A percentile compares a stretch with the other conserved stretches of the same genome.
phyloP scores from a whole-genome alignment of 352 stramenopile species.

The Phytophthora macrochlamydospora region DNA sequence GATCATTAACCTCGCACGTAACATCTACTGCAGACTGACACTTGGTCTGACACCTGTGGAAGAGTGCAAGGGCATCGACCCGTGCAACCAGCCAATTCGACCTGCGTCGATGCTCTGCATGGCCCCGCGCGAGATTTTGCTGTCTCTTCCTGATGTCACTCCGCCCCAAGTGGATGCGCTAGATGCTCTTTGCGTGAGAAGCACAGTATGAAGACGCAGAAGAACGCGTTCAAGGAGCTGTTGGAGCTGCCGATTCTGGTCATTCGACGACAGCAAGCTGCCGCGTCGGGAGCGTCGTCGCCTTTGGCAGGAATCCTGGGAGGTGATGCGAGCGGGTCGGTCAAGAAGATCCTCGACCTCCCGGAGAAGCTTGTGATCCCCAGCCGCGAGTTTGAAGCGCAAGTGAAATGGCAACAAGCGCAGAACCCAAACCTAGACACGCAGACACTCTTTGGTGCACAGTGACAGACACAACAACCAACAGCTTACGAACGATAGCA shows the following conservation, averaged over 20 bases:
- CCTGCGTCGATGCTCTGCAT: constrained; percentile 48
- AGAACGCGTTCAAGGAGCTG: constrained; percentile 84
- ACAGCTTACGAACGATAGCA: constrained; percentile 18
- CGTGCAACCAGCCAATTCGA: constrained; percentile 71
- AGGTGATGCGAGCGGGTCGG: constrained; percentile 27
- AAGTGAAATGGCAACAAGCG: constrained; percentile 52
- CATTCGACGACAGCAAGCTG: constrained; percentile 42
- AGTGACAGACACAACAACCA: constrained; percentile 25
- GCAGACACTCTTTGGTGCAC: constrained; percentile 53
- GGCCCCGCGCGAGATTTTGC: constrained; percentile 56
- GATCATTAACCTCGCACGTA: constrained; percentile 82
- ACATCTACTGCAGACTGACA: constrained; percentile 79
- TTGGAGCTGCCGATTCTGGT: constrained; percentile 70
- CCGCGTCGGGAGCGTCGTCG: constrained; percentile 38
- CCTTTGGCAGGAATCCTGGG: constrained; percentile 34
- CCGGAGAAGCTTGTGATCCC: constrained; percentile 70
- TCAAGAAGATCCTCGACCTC: constrained; percentile 68
- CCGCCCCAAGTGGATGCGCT: constrained; percentile 46
- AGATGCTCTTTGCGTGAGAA: constrained; percentile 68
- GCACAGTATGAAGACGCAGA: constrained; percentile 82
- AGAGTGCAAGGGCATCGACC: constrained; percentile 83
- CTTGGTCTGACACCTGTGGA: constrained; percentile 71
- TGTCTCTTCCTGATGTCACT: constrained; percentile 62
- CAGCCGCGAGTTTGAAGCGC: constrained; percentile 53
- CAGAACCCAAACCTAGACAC: constrained; percentile 55